Evolutionary conservation across 345 rosid species (phyloP).

Genomic region (Lepidium aucheri): DNA sequence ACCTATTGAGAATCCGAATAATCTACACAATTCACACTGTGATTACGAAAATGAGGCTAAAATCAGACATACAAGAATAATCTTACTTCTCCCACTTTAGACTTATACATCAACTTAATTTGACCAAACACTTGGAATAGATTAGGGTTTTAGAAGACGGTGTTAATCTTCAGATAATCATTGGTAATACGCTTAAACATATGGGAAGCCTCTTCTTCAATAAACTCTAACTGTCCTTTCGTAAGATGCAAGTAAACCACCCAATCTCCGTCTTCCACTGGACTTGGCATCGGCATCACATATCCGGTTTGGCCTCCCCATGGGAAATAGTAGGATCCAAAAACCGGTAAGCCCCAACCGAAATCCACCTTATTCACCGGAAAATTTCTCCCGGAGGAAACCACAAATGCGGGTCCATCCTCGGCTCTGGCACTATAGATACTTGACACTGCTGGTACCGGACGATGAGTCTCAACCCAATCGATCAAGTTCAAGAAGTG

Average conservation of each 20-base stretch:
- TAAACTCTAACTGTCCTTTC: conserved; percentile 28
- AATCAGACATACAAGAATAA: too few relatives aligned
- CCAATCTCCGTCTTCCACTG: conserved; percentile 36
- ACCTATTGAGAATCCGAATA: too few relatives aligned
- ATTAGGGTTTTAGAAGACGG: background rate
- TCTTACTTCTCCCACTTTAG: too few relatives aligned
- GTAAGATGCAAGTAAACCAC: conserved; percentile 39
- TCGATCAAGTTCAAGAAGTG: conserved; percentile 68
- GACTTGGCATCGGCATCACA: conserved; percentile 52
- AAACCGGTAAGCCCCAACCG: conserved; percentile 42
- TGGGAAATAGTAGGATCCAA: conserved; percentile 45
- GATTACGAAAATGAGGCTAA: too few relatives aligned
- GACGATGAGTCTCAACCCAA: conserved; percentile 65
- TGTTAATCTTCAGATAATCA: conserved; percentile 24
- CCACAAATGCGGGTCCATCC: conserved; percentile 54
- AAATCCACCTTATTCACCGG: conserved; percentile 38
- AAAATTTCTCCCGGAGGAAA: conserved; percentile 59
- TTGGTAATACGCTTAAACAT: conserved; percentile 30
- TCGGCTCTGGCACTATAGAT: conserved; percentile 31
- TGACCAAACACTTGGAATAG: background rate
- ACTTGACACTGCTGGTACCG: conserved; percentile 39
- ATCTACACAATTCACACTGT: too few relatives aligned
- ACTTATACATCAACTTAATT: too few relatives aligned
- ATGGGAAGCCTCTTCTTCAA: conserved; percentile 31
- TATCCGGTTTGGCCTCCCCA: conserved; percentile 42